Conservation (phyloP, 129 eudicot genomes). For the Glebionis coronaria region DNA sequence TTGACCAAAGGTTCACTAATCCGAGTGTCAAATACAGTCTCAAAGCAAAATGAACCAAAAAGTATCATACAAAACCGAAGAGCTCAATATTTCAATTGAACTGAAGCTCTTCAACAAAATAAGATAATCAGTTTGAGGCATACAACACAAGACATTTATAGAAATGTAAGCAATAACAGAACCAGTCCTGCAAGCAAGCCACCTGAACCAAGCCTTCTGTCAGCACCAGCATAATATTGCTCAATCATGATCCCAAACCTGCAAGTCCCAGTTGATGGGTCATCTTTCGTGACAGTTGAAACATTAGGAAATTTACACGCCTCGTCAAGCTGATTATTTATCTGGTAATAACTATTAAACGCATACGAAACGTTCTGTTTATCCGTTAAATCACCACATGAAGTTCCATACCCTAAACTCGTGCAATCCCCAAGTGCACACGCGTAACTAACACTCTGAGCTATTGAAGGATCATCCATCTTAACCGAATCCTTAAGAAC, state of each 20-base stretch:
- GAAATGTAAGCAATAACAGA: constrained; percentile 22
- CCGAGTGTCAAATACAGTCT: constrained; percentile 4
- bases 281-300: constrained; percentile 45
- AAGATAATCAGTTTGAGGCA: constrained; percentile 21
- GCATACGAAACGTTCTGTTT: constrained; percentile 62
- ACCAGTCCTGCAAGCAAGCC: constrained; percentile 29
- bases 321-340: constrained; percentile 44
- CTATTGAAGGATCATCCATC: constrained; percentile 46
- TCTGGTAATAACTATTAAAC: constrained; percentile 70
- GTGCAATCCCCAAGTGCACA: constrained; percentile 76
- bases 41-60: constrained; percentile 19
- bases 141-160: constrained; percentile 26
- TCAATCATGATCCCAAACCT: constrained; percentile 56
- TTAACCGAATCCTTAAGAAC: constrained; percentile 49
- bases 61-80: constrained; percentile 29
- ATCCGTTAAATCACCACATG: constrained; percentile 54
- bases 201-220: constrained; percentile 7
- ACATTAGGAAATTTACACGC: constrained; percentile 69
- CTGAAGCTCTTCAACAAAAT: constrained; percentile 28
- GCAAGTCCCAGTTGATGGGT: constrained; percentile 59
- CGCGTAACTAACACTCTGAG: constrained; percentile 62
- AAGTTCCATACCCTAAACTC: constrained; percentile 62
- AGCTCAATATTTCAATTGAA: constrained; percentile 22
- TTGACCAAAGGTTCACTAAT: constrained; percentile 6
- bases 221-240: constrained; percentile 33